These are phyloP conservation scores for Dipodascus albidus DNA, from an alignment of 805 yeast genomes.

Conservation along the genomic window DNA sequence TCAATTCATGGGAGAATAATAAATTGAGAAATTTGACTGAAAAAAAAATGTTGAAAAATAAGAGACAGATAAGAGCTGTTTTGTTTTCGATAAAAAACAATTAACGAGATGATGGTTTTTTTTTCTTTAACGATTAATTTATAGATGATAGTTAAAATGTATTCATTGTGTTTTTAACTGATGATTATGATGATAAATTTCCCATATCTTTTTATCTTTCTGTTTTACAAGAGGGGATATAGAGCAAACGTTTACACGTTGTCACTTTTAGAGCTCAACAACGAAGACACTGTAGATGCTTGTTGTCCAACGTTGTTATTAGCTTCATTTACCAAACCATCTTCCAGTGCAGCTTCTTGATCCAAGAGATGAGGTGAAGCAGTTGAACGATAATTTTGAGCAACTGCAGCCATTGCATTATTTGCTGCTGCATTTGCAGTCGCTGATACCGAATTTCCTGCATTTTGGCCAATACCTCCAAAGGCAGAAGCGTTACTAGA, in stretches of 20 bases:
- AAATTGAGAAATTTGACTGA: too few relatives aligned
- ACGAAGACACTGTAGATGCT: neutral
- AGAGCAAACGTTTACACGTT: neutral
- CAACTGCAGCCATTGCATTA: neutral
- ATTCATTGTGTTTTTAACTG: neutral
- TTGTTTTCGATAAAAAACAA: too few relatives aligned
- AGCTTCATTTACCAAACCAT: neutral
- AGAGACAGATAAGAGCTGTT: neutral
- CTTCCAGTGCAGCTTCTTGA: neutral
- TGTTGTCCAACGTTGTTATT: neutral
- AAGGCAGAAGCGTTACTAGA: slow-evolving; percentile 1
- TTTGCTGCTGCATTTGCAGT: neutral
- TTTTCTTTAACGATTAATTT: neutral
- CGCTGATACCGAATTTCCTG: neutral
- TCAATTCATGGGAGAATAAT: too few relatives aligned
- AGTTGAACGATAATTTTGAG: neutral
- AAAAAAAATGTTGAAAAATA: too few relatives aligned
- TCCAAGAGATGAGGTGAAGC: neutral
- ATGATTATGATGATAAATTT: neutral
- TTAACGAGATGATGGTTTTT: slow-evolving; percentile 1
- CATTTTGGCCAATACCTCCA: neutral
- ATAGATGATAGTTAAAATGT: neutral
- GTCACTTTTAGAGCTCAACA: neutral
- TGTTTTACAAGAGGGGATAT: too few relatives aligned
- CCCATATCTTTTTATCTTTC: neutral